A percentile compares a stretch with the other conserved stretches of the same genome.
Evolutionary conservation across 2,329 filamentous ascomycete genomes (phyloP).

Genomic region (Botryotinia calthae): DNA sequence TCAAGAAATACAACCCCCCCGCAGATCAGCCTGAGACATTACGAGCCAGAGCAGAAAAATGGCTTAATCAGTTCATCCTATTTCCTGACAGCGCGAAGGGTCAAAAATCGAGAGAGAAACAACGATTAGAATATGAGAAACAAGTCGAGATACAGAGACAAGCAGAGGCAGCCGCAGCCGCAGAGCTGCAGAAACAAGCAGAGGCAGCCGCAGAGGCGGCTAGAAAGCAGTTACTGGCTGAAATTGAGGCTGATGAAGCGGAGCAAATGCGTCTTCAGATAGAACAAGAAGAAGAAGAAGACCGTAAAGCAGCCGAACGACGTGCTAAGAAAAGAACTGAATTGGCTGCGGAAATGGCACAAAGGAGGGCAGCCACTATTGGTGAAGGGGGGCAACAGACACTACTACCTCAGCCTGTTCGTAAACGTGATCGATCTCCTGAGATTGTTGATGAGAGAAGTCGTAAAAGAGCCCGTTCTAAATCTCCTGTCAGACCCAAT

Average conservation of each 20-base stretch:
- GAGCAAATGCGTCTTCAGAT: not conserved
- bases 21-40: not conserved
- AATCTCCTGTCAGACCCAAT: no score
- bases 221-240: not conserved
- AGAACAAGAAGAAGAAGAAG: not conserved
- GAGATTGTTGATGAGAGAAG: not conserved
- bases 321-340: not conserved
- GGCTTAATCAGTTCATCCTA: not conserved
- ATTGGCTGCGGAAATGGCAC: not conserved
- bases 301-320: not conserved
- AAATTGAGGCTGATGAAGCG: not conserved
- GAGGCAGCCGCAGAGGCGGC: not conserved
- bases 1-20: not conserved
- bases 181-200: not conserved
- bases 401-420: not conserved
- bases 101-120: not conserved
- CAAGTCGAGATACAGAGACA: not conserved
- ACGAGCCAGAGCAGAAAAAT: not conserved
- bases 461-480: not conserved
- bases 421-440: not conserved
- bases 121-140: not conserved
- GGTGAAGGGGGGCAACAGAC: not conserved
- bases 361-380: not conserved
- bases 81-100: not conserved
- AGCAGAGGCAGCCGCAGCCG: not conserved